Percentiles rank a stretch among this genome's conserved stretches.
Evolutionary conservation across 2,329 filamentous ascomycete species (phyloP).

Genomic region (Myriosclerotinia duriaeana): DNA sequence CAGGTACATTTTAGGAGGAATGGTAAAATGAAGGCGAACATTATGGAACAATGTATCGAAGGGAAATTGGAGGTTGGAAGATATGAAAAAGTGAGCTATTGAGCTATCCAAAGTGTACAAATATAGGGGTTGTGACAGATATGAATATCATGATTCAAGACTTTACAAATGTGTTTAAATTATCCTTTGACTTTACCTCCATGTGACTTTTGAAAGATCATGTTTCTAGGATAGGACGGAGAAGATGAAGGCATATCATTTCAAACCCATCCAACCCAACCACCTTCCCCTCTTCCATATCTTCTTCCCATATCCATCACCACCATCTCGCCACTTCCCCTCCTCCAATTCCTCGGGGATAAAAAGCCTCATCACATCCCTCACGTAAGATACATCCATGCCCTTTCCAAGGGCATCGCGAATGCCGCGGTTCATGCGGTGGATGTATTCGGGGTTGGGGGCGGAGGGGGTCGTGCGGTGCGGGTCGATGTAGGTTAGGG

Average conservation of each 20-base stretch:
- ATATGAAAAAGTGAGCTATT: not conserved
- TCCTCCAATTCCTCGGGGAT: too few species aligned
- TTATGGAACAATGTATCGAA: conserved; percentile 20
- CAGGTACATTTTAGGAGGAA: conserved; percentile 11
- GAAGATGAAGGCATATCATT: not conserved
- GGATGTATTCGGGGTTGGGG: not conserved
- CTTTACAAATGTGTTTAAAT: not conserved
- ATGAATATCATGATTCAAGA: conserved; percentile 12
- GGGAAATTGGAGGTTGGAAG: not conserved
- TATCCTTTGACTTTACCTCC: not conserved
- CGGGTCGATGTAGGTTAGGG: not conserved
- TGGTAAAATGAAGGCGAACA: not conserved
- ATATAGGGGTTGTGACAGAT: conserved; percentile 7
- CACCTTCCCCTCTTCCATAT: not conserved
- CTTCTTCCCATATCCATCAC: not conserved
- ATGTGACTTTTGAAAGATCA: not conserved
- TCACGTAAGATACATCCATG: not conserved
- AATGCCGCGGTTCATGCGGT: conserved; percentile 1
- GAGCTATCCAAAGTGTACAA: not conserved
- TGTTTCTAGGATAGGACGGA: not conserved
- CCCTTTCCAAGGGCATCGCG: not conserved
- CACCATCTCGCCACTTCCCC: not conserved
- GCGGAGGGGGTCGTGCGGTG: not conserved
- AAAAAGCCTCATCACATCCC: not conserved
- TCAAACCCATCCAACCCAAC: not conserved